These are phyloP conservation scores for Cyamopsis tetragonoloba DNA, from an alignment of 306 rosid species.

Conservation along the genomic window DNA sequence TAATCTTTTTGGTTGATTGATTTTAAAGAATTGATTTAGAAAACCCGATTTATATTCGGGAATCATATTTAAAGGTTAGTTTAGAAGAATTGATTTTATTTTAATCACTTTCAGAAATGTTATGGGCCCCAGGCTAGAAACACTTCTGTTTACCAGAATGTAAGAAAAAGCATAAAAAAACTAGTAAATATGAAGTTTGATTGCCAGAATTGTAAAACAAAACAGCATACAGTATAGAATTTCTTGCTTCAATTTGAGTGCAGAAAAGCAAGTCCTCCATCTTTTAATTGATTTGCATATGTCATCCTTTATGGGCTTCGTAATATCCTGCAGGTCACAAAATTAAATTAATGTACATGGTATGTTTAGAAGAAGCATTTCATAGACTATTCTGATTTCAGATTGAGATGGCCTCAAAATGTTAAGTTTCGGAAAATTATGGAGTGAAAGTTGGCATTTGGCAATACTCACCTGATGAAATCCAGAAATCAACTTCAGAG, in stretches of 20 bases:
- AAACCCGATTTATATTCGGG: neutral
- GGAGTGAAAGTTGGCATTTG: constrained; percentile 5
- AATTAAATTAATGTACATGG: constrained; percentile 9
- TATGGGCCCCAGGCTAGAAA: neutral
- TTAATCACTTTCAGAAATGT: neutral
- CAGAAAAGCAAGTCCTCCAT: constrained; percentile 86
- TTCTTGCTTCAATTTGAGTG: constrained; percentile 90
- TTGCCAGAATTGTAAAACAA: constrained; percentile 7
- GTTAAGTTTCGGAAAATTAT: neutral
- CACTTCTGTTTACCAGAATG: too few species aligned
- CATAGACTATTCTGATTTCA: neutral
- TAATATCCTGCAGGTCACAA: constrained; percentile 66
- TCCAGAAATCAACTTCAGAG: constrained; percentile 90
- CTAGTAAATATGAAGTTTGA: neutral
- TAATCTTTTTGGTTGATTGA: too few species aligned
- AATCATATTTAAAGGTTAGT: neutral
- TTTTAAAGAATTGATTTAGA: too few species aligned
- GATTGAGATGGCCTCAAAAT: neutral
- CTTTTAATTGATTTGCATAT: constrained; percentile 71
- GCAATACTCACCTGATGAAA: constrained; percentile 67
- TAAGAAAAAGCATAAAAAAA: constrained; percentile 2
- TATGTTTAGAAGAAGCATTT: neutral
- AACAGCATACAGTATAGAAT: constrained; percentile 74
- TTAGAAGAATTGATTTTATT: neutral
- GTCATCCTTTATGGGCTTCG: constrained; percentile 79